Evolutionary conservation across 805 yeast species (phyloP), one percentile per base, ranked within the genome.

Genomic region (Cyberlindnera nakhonratchasimensis): DNA sequence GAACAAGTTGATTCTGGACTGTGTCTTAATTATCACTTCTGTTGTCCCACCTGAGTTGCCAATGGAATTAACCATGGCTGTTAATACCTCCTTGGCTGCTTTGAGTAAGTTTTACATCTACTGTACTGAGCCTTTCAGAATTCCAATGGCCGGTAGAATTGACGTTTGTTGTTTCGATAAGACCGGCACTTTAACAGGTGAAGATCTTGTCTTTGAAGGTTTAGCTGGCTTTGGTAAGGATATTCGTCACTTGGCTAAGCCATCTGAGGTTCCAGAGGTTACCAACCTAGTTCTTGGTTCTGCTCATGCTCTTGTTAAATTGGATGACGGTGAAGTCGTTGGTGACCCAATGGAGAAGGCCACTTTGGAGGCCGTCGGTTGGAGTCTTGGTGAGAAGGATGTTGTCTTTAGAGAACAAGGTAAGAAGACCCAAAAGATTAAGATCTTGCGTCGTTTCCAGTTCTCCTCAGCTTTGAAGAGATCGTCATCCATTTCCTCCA

Each of bases 311-410:
- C 74, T 93, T 51, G 99, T 93, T 21, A 80, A 82, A 57, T 73
- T 93, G 47, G 97, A 93, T 57, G 96, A 90, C 61, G 99, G 98
- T 55, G 98, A 93, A 49, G 79, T 90, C 53, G 99, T 93, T 47
- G 99, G 99, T 66, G 99, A 93, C 61, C 97, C 99, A 50, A 91
- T 93, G 98, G 99, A 93, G 68, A 88, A 89, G 66, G 96, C 95
- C 21, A 93, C 99, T 40, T 71, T 93, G 54, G 82, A 80, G 52
- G 91, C 95, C 31, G 77, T 93, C 44, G 79, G 80, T 23, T 93
- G 97, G 96, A 72, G 70, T 30, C 83, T 93, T 50, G 86, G 84
- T 40, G 75, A 72, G 42, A 86, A 88, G 51, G 96, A 89, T 59
- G 64, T 74, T 39, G 84, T 85, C 34, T 75, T 72, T 47, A 76